These are phyloP conservation scores for Fistulifera solaris DNA, from an alignment of 108 stramenopile genomes.

Conservation along the genomic window DNA sequence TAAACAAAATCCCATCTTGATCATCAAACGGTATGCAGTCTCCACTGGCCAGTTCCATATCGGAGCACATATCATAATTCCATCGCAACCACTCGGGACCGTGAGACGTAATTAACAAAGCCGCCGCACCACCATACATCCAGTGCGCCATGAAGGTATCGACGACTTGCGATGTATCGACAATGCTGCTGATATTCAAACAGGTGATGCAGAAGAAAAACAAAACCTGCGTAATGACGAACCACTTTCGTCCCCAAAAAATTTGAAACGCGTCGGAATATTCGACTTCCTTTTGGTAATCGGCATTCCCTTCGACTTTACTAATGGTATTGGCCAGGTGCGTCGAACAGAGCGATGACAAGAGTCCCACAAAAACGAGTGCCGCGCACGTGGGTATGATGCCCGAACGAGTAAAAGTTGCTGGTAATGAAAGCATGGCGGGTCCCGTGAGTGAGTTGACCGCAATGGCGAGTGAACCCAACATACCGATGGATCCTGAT, in stretches of 20 bases:
- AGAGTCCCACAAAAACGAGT: slow-evolving; percentile 26
- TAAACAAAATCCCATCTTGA: slow-evolving; percentile 18
- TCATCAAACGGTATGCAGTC: slow-evolving; percentile 19
- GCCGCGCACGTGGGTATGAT: slow-evolving; percentile 45
- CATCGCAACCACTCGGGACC: slow-evolving; percentile 5
- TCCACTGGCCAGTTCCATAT: slow-evolving; percentile 5
- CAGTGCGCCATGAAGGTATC: slow-evolving; percentile 25
- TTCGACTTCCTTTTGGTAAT: slow-evolving; percentile 28
- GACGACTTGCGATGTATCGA: slow-evolving; percentile 34
- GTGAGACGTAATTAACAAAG: background rate
- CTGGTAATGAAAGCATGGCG: slow-evolving; percentile 65
- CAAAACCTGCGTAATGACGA: slow-evolving; percentile 18
- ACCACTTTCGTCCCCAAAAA: slow-evolving; percentile 22
- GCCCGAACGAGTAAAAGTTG: slow-evolving; percentile 56
- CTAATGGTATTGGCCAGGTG: slow-evolving; percentile 47
- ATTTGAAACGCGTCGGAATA: slow-evolving; percentile 27
- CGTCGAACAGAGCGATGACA: slow-evolving; percentile 33
- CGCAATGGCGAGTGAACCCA: slow-evolving; percentile 53
- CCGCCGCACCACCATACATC: slow-evolving; percentile 4
- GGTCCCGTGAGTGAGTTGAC: slow-evolving; percentile 71
- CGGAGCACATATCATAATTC: slow-evolving; percentile 3
- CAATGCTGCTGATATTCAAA: slow-evolving; percentile 25
- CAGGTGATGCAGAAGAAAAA: slow-evolving; percentile 31
- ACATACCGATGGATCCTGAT: slow-evolving; percentile 33
- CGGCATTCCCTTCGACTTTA: slow-evolving; percentile 27